A percentile compares a stretch with the other conserved stretches of the same genome.
Conservation (phyloP, 345 rosid species). For the Linum trigynum region DNA sequence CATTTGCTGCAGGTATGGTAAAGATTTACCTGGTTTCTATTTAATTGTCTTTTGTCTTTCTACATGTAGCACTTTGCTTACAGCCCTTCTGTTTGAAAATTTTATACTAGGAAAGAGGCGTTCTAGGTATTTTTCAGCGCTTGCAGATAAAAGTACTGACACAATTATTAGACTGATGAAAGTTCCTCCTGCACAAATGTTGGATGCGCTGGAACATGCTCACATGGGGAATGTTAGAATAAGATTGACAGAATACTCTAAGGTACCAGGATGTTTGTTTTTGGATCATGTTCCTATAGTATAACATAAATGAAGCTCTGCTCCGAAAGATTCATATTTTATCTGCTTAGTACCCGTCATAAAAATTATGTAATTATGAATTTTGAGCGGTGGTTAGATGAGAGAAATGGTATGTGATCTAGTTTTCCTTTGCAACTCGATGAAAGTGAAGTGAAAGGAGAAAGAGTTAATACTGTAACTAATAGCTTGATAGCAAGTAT, state of each 20-base stretch:
- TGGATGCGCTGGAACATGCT: constrained; percentile 28
- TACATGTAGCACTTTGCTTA: background rate
- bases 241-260: constrained; percentile 52
- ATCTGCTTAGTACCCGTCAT: background rate
- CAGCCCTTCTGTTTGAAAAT: constrained; percentile 11
- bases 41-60: background rate
- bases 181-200: constrained; percentile 23
- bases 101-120: constrained; percentile 45
- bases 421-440: background rate
- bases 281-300: constrained; percentile 2
- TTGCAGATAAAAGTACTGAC: constrained; percentile 39
- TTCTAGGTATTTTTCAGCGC: constrained; percentile 36
- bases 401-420: background rate
- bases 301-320: background rate
- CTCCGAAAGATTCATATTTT: background rate
- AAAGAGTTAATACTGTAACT: background rate
- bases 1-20: constrained; percentile 61
- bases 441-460: background rate
- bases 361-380: background rate
- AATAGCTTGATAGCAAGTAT: too few relatives aligned
- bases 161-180: constrained; percentile 32
- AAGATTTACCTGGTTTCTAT: constrained; percentile 11
- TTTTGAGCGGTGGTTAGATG: background rate
- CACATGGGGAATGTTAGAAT: constrained; percentile 33
- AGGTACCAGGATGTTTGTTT: constrained; percentile 33